These are phyloP conservation scores for Penicillium sp. DNA, from an alignment of 2,329 filamentous ascomycete genomes.

Conservation along the genomic window DNA sequence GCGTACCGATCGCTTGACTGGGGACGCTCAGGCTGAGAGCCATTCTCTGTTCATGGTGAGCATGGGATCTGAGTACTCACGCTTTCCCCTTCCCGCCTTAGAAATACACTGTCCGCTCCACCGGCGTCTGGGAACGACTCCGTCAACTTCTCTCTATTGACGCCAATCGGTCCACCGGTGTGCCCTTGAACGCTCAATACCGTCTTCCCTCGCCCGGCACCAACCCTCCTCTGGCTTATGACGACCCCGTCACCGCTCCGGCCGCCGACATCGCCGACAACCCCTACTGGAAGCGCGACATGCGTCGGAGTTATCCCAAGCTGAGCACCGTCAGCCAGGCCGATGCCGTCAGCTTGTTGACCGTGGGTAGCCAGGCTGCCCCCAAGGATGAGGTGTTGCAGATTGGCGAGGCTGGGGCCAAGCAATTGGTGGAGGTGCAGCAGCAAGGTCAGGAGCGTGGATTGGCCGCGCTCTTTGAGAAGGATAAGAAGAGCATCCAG, in stretches of 20 bases:
- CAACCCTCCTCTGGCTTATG: constrained; percentile 64
- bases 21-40: no score
- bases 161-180: constrained; percentile 79
- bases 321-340: constrained; percentile 75
- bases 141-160: constrained; percentile 75
- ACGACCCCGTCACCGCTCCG: constrained; percentile 77
- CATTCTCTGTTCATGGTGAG: no score
- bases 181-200: constrained; percentile 89
- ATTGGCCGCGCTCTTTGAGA: constrained; percentile 67
- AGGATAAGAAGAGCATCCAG: constrained; percentile 50
- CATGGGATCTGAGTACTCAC: no score
- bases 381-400: constrained; percentile 73
- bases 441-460: constrained; percentile 67
- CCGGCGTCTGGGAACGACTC: constrained; percentile 79
- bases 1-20: constrained; percentile 1
- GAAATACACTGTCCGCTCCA: constrained; percentile 95
- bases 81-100: constrained; percentile 34
- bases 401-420: constrained; percentile 66
- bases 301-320: constrained; percentile 72
- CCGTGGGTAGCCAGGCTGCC: constrained; percentile 70
- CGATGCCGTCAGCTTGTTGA: constrained; percentile 78
- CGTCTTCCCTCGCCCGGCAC: constrained; percentile 77
- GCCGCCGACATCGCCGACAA: constrained; percentile 85
- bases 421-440: constrained; percentile 69
- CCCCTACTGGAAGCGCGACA: constrained; percentile 93